Base-by-base conservation (phyloP, 805 yeast species). In the Metschnikowia dekortorum region DNA sequence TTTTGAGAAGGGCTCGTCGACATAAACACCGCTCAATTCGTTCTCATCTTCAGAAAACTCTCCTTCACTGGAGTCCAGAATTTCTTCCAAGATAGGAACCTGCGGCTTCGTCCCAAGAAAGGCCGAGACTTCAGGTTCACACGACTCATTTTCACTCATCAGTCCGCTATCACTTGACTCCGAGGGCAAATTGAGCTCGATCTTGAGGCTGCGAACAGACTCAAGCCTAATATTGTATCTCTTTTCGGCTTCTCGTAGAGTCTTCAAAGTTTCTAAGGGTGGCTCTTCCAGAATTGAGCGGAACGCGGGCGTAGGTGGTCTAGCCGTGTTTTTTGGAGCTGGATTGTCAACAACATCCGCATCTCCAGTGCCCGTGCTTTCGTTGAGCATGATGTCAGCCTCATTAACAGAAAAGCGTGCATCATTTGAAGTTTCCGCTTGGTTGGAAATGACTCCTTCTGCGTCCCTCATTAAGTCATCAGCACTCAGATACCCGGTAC, bases 181-280 rank as follows among this genome's bases (percentile, higher is more conserved):
- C 30, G 48, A 47, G 26, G 47, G 49, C 11, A 42, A 26, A 16
- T 44, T 14, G 34, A 44, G 46, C 33, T 56, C 53, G 8, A 40
- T 31, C 22, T 49, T 47, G 28, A 57, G 50, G n/a, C 48, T 48
- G 2, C 51, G 49, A 4, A 56, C 56, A 22, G 58, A 48, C 4
- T 51, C 49, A 9, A 57, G 52, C 39, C 52, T 53, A 28, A 57
- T 41, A 13, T 54, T 40, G 49, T 52, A 57, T 28, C 40, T 55
- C 45, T 47, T 46, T 30, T 57, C 55, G 2, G 61, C 54, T 3
- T 35, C 39, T 34, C 43, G 51, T 30, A 57, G 48, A 37, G 53
- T 50, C 47, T 52, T 40, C 30, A 53, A 48, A 4, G 54, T 45
- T 4, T 38, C 40, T 5, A 40, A 45, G 1, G 56, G 58, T 10